Conservation (phyloP, 2,329 filamentous ascomycete species). For the Neopestalotiopsis clavispora region DNA sequence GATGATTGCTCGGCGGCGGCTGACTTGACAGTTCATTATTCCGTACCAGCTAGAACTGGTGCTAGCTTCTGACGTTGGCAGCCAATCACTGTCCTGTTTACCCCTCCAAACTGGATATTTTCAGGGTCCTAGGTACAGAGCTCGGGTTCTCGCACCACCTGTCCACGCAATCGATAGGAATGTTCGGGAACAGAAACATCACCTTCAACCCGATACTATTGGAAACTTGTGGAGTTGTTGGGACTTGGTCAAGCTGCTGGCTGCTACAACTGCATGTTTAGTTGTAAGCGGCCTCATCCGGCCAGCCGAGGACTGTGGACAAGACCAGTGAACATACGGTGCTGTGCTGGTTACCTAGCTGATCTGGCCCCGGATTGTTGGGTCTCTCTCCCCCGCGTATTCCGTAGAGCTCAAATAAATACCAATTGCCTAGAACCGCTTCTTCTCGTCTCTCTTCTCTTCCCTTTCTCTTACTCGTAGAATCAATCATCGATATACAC, state of each 20-base stretch:
- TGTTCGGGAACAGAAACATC: neutral
- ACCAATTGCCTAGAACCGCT: neutral
- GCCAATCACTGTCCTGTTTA: neutral
- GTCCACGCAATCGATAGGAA: neutral
- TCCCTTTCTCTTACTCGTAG: neutral
- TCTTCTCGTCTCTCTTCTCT: neutral
- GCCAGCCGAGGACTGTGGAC: neutral
- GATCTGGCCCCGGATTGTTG: neutral
- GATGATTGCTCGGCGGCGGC: neutral
- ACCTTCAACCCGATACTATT: neutral
- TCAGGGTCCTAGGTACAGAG: neutral
- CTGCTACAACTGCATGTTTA: slow-evolving; percentile 2
- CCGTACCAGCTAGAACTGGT: neutral
- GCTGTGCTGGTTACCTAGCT: neutral
- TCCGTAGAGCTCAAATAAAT: neutral
- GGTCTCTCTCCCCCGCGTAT: neutral
- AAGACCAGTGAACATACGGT: neutral
- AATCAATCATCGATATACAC: neutral
- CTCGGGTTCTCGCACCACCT: neutral
- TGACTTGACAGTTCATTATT: neutral
- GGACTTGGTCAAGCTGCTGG: neutral
- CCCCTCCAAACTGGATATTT: neutral
- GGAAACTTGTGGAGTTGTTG: neutral
- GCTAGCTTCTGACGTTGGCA: neutral
- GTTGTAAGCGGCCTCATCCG: slow-evolving; percentile 4